Evolutionary conservation across 768 basidiomycete genomes (phyloP), one percentile per base, ranked within the genome.

Genomic region (Lactarius akahatsu): DNA sequence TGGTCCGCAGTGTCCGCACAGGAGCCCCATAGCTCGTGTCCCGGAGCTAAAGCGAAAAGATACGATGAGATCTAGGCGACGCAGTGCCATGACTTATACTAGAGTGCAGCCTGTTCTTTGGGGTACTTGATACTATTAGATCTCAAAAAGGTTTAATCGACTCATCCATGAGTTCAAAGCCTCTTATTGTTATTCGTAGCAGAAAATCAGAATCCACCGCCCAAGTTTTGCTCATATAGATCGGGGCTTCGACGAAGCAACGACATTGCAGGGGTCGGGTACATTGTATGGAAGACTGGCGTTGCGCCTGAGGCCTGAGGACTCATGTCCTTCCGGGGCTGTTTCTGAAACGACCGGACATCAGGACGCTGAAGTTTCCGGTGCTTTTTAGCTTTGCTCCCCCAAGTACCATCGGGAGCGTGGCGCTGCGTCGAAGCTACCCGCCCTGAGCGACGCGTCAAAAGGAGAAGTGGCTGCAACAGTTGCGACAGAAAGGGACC

Each of bases 1-100:
- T 38, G 43, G 43, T 32, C 56, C 56, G 28, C 54, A 28, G 30
- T n/a, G 20, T 40, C 26, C 40, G 43, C 30, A 32, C 36, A 38
- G 47, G 8, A 32, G 43, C 38, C 13, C 65, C 52, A 45, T 26
- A 16, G 9, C 56, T 23, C 32, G 56, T 52, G 34, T 38, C 9
- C 61, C 45, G 6, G 28, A 26, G 56, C 47, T 62, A 13, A 66
- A 56, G 45, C 65, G 56, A 38, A 66, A 36, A 40, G 28, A 34
- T 8, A 66, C 56, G 26, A 58, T 62, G 2, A 30, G 20, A 30
- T 61, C 43, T 30, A 34, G 40, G 30, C 55, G n/a, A n/a, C 55
- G 55, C 34, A 18, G 4, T 15, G 56, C 55, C 9, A 23, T 40
- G 15, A 18, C 38, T 18, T 32, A 40, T n/a, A 16, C 38, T 6